phyloP scores from a whole-genome alignment of 768 basidiomycete genomes.

The Mycena rosella region DNA sequence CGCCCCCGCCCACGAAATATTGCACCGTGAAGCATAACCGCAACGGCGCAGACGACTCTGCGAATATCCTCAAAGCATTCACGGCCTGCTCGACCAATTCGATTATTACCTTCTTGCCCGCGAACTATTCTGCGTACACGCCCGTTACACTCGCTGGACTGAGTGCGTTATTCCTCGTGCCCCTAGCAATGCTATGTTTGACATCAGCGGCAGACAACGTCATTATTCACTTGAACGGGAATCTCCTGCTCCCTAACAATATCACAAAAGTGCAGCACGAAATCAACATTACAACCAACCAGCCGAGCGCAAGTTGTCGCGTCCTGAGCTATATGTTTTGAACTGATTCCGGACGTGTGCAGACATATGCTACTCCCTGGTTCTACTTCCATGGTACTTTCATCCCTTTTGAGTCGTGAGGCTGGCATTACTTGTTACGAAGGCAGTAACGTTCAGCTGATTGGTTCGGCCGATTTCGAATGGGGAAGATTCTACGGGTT shows the following conservation, averaged over 20 bases:
- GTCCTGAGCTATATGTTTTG: background rate
- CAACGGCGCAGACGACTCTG: slow-evolving; percentile 50
- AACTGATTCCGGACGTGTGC: background rate
- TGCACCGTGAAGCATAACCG: slow-evolving; percentile 46
- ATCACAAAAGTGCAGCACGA: slow-evolving; percentile 55
- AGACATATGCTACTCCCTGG: slow-evolving; percentile 61
- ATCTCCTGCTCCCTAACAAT: slow-evolving; percentile 58
- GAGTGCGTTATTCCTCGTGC: slow-evolving; percentile 37
- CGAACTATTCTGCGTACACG: slow-evolving; percentile 53
- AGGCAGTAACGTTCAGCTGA: slow-evolving; percentile 55
- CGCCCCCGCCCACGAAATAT: slow-evolving; percentile 7
- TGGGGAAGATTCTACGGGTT: slow-evolving; percentile 60
- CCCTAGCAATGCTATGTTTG: background rate
- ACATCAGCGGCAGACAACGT: slow-evolving; percentile 49
- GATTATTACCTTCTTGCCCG: slow-evolving; percentile 49
- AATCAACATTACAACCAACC: slow-evolving; percentile 53
- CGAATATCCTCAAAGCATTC: slow-evolving; percentile 51
- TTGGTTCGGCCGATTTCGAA: slow-evolving; percentile 54
- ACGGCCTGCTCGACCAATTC: slow-evolving; percentile 50
- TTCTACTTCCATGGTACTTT: slow-evolving; percentile 51
- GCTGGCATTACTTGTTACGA: background rate
- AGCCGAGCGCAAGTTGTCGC: slow-evolving; percentile 48
- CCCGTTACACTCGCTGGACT: slow-evolving; percentile 50
- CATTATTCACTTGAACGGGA: slow-evolving; percentile 57
- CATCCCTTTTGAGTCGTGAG: background rate